Percentiles rank a stretch among this genome's conserved stretches.
Evolutionary conservation across 2,329 filamentous ascomycete genomes (phyloP).

Genomic region (Rachicladosporium sp.): DNA sequence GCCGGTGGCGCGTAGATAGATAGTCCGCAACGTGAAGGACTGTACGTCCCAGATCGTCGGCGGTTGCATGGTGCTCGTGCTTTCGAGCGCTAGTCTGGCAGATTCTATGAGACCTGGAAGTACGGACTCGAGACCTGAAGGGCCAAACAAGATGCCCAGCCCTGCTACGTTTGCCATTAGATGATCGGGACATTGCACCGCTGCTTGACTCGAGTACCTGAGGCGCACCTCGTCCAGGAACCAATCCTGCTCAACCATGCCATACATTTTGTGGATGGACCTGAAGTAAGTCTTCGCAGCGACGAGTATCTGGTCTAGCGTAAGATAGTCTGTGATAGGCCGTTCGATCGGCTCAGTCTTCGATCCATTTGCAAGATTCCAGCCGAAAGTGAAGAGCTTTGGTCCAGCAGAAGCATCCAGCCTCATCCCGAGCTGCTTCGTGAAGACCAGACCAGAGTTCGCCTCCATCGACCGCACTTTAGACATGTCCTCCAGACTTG

Average conservation of each 20-base stretch:
- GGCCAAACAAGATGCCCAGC: constrained; percentile 40
- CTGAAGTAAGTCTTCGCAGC: constrained; percentile 40
- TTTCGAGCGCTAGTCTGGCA: constrained; percentile 35
- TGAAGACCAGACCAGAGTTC: constrained; percentile 46
- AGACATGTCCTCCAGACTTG: constrained; percentile 16
- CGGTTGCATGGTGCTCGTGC: constrained; percentile 22
- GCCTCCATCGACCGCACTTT: constrained; percentile 38
- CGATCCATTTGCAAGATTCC: constrained; percentile 35
- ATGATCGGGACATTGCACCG: constrained; percentile 17
- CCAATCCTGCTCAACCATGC: constrained; percentile 32
- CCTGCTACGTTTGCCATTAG: constrained; percentile 45
- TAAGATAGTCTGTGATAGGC: constrained; percentile 34
- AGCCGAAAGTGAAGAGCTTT: constrained; percentile 43
- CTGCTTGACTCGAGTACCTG: constrained; percentile 12
- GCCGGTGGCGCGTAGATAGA: constrained; percentile 42
- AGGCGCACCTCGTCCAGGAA: constrained; percentile 14
- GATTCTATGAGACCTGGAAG: constrained; percentile 20
- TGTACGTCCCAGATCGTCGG: constrained; percentile 32
- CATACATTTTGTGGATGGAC: constrained; percentile 42
- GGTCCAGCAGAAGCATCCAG: constrained; percentile 43
- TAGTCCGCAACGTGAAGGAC: constrained; percentile 41
- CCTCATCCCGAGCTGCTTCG: constrained; percentile 39
- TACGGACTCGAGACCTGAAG: constrained; percentile 13
- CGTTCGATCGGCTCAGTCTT: constrained; percentile 10
- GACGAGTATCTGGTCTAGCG: constrained; percentile 35